Percentiles rank a stretch among this genome's conserved stretches.
phyloP scores from a whole-genome alignment of 1,284 basidiomycete genomes.

The Pterula multifida region DNA sequence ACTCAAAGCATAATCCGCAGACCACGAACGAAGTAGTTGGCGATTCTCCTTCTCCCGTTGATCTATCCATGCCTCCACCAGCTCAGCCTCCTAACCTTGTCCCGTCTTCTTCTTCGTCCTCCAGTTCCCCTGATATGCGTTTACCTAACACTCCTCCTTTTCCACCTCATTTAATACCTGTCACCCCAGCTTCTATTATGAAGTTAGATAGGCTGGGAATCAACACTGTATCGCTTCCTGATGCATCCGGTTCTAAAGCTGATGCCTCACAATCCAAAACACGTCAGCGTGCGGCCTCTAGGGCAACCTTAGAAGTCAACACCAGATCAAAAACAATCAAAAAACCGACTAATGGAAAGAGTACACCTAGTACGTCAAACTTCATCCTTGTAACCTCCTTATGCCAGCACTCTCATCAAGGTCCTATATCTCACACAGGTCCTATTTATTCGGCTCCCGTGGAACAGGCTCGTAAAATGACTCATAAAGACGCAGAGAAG shows the following conservation, averaged over 20 bases:
- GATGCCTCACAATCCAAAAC: neutral
- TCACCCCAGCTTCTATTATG: constrained; percentile 82
- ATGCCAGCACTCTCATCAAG: neutral
- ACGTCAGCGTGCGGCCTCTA: neutral
- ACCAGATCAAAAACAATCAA: neutral
- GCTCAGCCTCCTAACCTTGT: constrained; percentile 28
- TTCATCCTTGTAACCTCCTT: neutral
- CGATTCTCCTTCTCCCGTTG: constrained; percentile 73
- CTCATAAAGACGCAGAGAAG: constrained; percentile 96
- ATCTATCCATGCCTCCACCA: constrained; percentile 75
- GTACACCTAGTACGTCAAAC: neutral
- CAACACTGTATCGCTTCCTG: neutral
- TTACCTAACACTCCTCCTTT: constrained; percentile 11
- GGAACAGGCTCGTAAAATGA: constrained; percentile 59
- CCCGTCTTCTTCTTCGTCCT: constrained; percentile 6
- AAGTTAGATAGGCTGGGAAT: constrained; percentile 44
- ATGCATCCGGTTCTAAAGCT: neutral
- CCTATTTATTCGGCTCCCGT: constrained; percentile 13
- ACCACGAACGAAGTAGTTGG: constrained; percentile 23
- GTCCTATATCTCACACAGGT: constrained; percentile 5
- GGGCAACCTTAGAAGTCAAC: neutral
- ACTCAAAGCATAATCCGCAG: constrained; percentile 2
- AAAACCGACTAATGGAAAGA: neutral
- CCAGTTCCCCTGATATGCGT: constrained; percentile 14
- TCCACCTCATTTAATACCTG: constrained; percentile 44